Evolutionary conservation across 1,139 yeast species (phyloP).

Genomic region (Sporopachydermia cereana): DNA sequence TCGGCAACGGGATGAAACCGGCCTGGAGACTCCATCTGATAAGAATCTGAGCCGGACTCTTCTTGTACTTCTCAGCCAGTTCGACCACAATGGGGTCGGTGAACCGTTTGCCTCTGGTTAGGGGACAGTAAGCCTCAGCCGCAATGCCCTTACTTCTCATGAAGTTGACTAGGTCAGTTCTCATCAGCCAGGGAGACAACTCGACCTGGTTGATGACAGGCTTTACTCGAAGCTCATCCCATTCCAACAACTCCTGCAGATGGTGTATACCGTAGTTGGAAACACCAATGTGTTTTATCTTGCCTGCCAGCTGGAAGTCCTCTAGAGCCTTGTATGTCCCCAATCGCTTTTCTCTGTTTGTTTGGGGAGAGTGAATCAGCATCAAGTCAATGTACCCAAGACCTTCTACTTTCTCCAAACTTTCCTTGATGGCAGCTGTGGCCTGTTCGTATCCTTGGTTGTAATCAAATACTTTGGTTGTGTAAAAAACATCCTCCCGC

Average conservation of each 20-base stretch:
- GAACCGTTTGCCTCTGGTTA: constrained; percentile 26
- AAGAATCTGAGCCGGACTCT: constrained; percentile 20
- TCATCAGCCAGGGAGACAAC: constrained; percentile 60
- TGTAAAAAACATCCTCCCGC: constrained; percentile 21
- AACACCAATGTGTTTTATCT: constrained; percentile 31
- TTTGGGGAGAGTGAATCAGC: constrained; percentile 30
- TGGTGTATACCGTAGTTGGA: constrained; percentile 33
- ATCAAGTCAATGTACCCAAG: constrained; percentile 33
- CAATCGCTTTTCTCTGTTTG: constrained; percentile 27
- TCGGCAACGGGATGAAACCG: constrained; percentile 16
- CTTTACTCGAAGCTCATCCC: constrained; percentile 27
- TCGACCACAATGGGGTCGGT: constrained; percentile 29
- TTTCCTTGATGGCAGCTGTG: constrained; percentile 24
- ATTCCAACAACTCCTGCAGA: constrained; percentile 26
- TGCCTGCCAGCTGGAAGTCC: constrained; percentile 26
- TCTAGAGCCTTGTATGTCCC: constrained; percentile 35
- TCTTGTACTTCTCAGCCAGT: constrained; percentile 18
- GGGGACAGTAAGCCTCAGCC: constrained; percentile 4
- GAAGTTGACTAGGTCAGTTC: constrained; percentile 42
- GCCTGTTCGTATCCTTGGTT: constrained; percentile 28
- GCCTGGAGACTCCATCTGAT: constrained; percentile 26
- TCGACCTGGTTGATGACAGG: constrained; percentile 60
- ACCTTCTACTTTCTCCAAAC: constrained; percentile 30
- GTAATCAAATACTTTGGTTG: constrained; percentile 15
- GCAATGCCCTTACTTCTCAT: neutral